Base-by-base conservation (phyloP, 345 rosid genomes). In the Eucalyptus tenuipes region DNA sequence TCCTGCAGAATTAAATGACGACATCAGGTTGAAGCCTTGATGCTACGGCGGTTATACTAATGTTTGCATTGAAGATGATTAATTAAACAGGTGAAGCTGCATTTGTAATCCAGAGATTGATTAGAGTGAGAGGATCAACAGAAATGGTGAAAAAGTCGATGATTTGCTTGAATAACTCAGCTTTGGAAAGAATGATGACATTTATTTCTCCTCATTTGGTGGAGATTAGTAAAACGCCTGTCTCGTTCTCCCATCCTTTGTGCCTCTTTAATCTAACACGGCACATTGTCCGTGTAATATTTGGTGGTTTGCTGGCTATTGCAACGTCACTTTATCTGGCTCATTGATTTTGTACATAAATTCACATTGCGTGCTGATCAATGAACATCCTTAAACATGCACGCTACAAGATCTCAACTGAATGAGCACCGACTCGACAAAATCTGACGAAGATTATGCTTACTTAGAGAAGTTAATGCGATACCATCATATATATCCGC, bases 361-460 rank as follows among this genome's bases (percentile, higher is more conserved):
- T 66, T 31, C 40, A 31, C 40, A 31, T 49, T 1, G 71, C 71
- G 6, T 7, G 33, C 40, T 66, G 37, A 31, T 66, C 42, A 6
- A 66, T 66, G 1, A 16, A 66, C 42, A 31, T 31, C 33, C 37
- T 66, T 31, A 66, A 66, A 6, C 79, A 1, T n/a, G 40, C 22
- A 66, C 1, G 6, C 79, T 31, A 66, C 40, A 31, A 31, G 18
- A 31, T 66, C 42, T 31, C 42, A 9, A 66, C 16, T 17, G 18
- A 64, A 64, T 7, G 75, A 64, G 71, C 18, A 5, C 71, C 0
- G 0, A n/a, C 75, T 14, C 40, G 4, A n/a, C 5, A 25, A 11
- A 59, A 25, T 59, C 66, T 59, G 4, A 59, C n/a, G 5, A 57
- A 59, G 29, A 24, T 59, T 25, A 59, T 59, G n/a, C 66, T 10